Conservation (phyloP, 345 rosid species). For the Psidium friedrichsthalianum region DNA sequence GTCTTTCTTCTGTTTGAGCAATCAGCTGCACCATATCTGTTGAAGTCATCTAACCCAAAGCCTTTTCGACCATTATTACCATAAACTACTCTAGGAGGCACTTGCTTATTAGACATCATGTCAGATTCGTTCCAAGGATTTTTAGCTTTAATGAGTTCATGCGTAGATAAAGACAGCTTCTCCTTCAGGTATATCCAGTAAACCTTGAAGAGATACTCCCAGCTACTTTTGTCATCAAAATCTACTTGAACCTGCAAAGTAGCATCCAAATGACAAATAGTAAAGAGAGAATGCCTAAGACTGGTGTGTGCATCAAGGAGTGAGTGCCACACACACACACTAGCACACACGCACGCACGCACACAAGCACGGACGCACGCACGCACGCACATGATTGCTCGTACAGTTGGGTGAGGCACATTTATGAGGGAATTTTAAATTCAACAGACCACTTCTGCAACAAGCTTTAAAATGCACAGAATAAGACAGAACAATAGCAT, state of each 20-base stretch:
- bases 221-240: slow-evolving; percentile 90
- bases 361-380: no score
- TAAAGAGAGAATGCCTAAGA: neutral
- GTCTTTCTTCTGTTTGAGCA: slow-evolving; percentile 46
- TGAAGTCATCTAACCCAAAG: slow-evolving; percentile 10
- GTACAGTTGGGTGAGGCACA: neutral
- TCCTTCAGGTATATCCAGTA: slow-evolving; percentile 79
- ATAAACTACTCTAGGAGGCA: slow-evolving; percentile 15
- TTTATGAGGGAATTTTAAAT: neutral
- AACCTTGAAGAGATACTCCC: slow-evolving; percentile 96
- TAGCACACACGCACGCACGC: neutral
- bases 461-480: neutral
- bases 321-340: neutral
- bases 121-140: slow-evolving; percentile 63
- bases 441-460: neutral
- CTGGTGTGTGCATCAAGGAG: neutral
- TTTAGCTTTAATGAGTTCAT: slow-evolving; percentile 67
- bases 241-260: slow-evolving; percentile 76
- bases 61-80: slow-evolving; percentile 18
- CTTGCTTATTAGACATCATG: slow-evolving; percentile 12
- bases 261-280: neutral
- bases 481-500: neutral
- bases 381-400: neutral
- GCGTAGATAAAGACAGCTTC: slow-evolving; percentile 52
- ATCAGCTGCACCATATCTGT: slow-evolving; percentile 27